Base-by-base conservation (phyloP, 106 monocot genomes). In the Allium cepa region DNA sequence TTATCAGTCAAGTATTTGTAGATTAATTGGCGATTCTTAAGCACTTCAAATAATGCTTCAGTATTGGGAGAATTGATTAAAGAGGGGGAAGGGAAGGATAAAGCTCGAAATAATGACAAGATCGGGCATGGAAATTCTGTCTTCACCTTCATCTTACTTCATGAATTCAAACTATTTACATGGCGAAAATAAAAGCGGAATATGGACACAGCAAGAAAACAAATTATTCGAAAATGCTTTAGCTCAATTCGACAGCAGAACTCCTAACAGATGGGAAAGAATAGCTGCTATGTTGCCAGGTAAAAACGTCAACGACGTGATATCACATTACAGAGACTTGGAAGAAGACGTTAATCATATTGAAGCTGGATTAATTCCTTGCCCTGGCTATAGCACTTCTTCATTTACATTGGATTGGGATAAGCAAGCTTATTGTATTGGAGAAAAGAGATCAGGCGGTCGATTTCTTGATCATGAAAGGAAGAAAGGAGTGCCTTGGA, bases 401-500 rank as follows among this genome's bases (percentile, higher is more conserved):
- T 75, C 77, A 3, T 81, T 88, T 62, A 77, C 79, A 5, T 48
- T 86, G 53, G 81, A 90, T 36, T 89, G 85, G 79, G 84, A 77
- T 56, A 12, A 62, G 67, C 77, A 75, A 26, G 47, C 58, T 4
- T 80, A 78, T 50, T 70, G 70, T 36, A 70, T 64, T 60, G 74
- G 78, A n/a, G 82, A 73, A 18, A 85, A 79, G 78, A 69, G 82
- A 50, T 17, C 75, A 13, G 79, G 51, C 2, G 71, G 10, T 71
- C 27, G 59, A 7, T 16, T 71, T 11, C 50, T 71, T 4, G 88
- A 88, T 22, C 92, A 92, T n/a, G 88, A 92, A 69, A 82, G 88
- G 76, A 92, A 92, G 71, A 92, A 92, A 66, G 92, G 88, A 8
- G 79, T 92, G 26, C 87, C 92, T 47, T 92, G 92, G 92, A 88